Evolutionary conservation across 306 rosid species (phyloP), one percentile per base, ranked within the genome.

Genomic region (Corylus heterophylla): DNA sequence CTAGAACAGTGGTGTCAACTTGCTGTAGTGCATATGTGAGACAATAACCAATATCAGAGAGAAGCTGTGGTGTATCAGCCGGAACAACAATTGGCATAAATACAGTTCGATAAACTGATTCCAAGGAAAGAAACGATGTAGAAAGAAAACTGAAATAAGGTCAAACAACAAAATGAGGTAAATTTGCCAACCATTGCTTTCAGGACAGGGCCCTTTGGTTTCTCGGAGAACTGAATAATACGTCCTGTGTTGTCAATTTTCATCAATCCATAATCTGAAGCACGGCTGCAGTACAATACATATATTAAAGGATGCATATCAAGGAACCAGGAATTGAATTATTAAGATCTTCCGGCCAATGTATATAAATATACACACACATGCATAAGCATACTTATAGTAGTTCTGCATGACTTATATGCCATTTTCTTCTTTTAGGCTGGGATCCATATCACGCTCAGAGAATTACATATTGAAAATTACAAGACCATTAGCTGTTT

Each of bases 221-320:
- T 95, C 81, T 95, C 99, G 8, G 99, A 83, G 84, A 95, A 95
- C 59, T 95, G 94, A 71, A 89, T 29, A 54, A 95, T 79, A 54
- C 91, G 87, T 29, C 98, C 99, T 0, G 83, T 79, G 71, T 81
- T 71, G 71, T 91, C 96, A 27, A 95, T 87, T 91, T 95, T 93
- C 94, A 95, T 87, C 74, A 95, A 89, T 70, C 99, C 98, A 54
- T 88, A 95, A 74, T 95, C 99, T 22, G 99, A 91, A 75, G 99
- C 96, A 25, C 96, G 97, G 74, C 97, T 93, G 87, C 88, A 83
- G 58, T 51, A 83, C 74, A 54, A 71, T 18, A 25, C 35, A 27
- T 12, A 7, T 42, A 31, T n/a, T 58, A 16, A 55, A 56, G 22
- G 11, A 61, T 48, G 61, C 17, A 71, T 56, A 27, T 27, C 9